Evolutionary conservation across 306 rosid genomes (phyloP).

Genomic region (Cucurbita pepo): DNA sequence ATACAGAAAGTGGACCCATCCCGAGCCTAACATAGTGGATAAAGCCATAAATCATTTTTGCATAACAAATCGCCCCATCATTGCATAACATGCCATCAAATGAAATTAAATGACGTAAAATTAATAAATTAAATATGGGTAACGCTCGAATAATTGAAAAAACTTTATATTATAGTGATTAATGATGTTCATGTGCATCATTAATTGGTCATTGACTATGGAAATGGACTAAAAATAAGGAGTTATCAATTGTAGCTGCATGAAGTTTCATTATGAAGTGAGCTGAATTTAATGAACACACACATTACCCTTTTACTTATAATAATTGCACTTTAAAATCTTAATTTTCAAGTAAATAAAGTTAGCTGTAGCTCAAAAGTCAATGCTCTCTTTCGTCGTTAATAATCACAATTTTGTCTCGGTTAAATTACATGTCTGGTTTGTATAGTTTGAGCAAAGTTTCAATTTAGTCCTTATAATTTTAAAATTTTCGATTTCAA

Average conservation of each 20-base stretch:
- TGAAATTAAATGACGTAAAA: too few relatives aligned
- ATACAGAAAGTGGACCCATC: too few relatives aligned
- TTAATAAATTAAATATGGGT: neutral
- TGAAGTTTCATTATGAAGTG: neutral
- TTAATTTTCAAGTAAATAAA: neutral
- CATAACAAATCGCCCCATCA: too few relatives aligned
- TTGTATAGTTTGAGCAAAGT: too few relatives aligned
- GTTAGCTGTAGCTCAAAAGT: neutral
- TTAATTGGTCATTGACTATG: neutral
- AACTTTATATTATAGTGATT: too few relatives aligned
- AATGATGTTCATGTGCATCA: neutral
- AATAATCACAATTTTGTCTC: neutral
- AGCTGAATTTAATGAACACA: neutral
- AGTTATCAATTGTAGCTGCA: neutral
- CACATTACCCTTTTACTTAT: neutral
- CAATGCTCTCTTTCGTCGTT: neutral
- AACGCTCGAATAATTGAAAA: neutral
- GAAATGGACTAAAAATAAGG: neutral
- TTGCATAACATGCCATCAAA: neutral
- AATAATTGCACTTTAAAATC: neutral
- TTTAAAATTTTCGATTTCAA: too few relatives aligned
- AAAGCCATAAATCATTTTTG: too few relatives aligned
- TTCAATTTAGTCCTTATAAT: too few relatives aligned
- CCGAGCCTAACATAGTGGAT: too few relatives aligned
- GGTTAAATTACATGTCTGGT: too few relatives aligned